Conservation (phyloP, 805 yeast genomes). For the Hanseniaspora lachancei region DNA sequence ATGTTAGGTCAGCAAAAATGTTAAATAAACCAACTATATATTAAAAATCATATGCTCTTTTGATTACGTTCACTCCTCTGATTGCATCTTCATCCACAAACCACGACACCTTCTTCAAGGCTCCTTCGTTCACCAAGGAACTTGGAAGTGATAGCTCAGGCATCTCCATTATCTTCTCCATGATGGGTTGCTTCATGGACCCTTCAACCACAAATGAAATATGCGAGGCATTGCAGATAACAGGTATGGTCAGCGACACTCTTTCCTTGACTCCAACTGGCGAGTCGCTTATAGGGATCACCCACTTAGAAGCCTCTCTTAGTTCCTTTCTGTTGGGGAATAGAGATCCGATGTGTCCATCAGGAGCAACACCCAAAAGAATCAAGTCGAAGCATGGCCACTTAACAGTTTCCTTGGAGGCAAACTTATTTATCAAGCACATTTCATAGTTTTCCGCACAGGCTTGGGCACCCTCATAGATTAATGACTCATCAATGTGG, state of each 20-base stretch:
- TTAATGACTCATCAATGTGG: slow-evolving; percentile 66
- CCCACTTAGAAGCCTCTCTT: slow-evolving; percentile 89
- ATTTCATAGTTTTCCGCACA: slow-evolving; percentile 91
- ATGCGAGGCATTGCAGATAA: slow-evolving; percentile 81
- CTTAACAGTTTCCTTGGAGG: slow-evolving; percentile 90
- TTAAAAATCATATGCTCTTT: slow-evolving; percentile 23
- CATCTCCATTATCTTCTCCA: slow-evolving; percentile 85
- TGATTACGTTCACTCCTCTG: slow-evolving; percentile 47
- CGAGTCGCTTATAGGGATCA: slow-evolving; percentile 80
- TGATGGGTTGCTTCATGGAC: slow-evolving; percentile 82
- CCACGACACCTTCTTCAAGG: slow-evolving; percentile 96
- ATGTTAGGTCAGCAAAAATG: slow-evolving; percentile 18
- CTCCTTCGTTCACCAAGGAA: slow-evolving; percentile 83
- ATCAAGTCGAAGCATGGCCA: slow-evolving; percentile 88
- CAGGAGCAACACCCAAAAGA: slow-evolving; percentile 94
- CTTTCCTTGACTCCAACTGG: slow-evolving; percentile 79
- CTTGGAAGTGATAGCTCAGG: slow-evolving; percentile 95
- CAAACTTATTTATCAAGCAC: slow-evolving; percentile 73
- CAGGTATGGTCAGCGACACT: slow-evolving; percentile 85
- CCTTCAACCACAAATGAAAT: slow-evolving; percentile 96
- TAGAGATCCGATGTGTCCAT: slow-evolving; percentile 93
- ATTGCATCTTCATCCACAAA: slow-evolving; percentile 91
- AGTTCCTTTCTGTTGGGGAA: slow-evolving; percentile 80
- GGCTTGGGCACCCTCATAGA: slow-evolving; percentile 67
- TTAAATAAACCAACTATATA: not conserved